phyloP scores from a whole-genome alignment of 495 filamentous ascomycete species.

The Lentithecium fluviatile region DNA sequence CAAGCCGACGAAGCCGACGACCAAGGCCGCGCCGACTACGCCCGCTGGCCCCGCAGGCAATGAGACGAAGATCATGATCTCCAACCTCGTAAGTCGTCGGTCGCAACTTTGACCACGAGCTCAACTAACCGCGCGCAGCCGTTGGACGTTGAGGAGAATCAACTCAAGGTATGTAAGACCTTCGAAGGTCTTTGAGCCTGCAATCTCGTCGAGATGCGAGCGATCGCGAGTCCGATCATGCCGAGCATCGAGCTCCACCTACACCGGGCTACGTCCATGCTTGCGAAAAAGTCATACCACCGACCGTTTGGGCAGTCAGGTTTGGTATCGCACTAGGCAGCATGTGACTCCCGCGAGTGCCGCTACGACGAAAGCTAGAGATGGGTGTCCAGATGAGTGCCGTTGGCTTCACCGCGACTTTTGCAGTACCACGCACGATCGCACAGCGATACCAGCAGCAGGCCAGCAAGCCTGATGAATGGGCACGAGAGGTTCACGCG shows the following conservation, averaged over 20 bases:
- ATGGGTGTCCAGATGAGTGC: not conserved
- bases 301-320: not conserved
- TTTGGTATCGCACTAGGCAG: not conserved
- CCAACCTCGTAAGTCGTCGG: constrained; percentile 75
- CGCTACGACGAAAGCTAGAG: constrained; percentile 2
- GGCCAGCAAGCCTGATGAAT: not conserved
- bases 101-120: not conserved
- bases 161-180: constrained; percentile 98
- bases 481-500: too few species aligned
- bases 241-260: constrained; percentile 9
- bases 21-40: constrained; percentile 65
- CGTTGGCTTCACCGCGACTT: not conserved
- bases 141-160: constrained; percentile 85
- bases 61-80: constrained; percentile 96
- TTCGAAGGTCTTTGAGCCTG: constrained; percentile 22
- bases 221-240: constrained; percentile 26
- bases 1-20: constrained; percentile 58
- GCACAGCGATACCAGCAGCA: not conserved
- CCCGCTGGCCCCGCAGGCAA: constrained; percentile 52
- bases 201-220: constrained; percentile 9
- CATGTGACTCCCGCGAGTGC: not conserved
- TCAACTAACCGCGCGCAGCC: constrained; percentile 68
- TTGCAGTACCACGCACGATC: not conserved
- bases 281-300: not conserved
- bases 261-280: not conserved